Evolutionary conservation across 306 rosid genomes (phyloP).

Genomic region (Prinsepia uniflora): DNA sequence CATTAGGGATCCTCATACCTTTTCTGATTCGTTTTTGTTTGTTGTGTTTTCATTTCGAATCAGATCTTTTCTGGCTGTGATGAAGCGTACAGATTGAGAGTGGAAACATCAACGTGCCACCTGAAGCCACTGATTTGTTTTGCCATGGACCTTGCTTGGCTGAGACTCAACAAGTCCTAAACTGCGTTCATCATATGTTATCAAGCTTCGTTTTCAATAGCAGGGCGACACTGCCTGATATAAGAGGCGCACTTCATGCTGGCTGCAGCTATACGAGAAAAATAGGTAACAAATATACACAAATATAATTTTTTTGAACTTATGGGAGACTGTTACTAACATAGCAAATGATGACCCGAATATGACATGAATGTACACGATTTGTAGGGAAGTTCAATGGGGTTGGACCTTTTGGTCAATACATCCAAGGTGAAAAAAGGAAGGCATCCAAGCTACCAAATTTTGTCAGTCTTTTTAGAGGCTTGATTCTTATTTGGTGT

Average conservation of each 20-base stretch:
- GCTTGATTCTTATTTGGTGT: constrained; percentile 7
- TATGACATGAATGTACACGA: neutral
- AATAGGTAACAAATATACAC: constrained; percentile 38
- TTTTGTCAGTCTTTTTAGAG: constrained; percentile 15
- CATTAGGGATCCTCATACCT: neutral
- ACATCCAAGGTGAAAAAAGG: constrained; percentile 39
- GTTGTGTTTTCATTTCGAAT: constrained; percentile 3
- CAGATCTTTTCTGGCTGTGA: constrained; percentile 56
- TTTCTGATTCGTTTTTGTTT: neutral
- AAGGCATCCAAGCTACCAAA: constrained; percentile 24
- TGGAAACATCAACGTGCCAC: constrained; percentile 54
- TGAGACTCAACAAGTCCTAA: constrained; percentile 60
- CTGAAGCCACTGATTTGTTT: constrained; percentile 47
- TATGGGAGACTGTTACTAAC: too few relatives aligned
- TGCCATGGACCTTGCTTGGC: constrained; percentile 63
- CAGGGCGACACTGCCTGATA: constrained; percentile 44
- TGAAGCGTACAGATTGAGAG: constrained; percentile 63
- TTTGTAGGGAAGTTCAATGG: constrained; percentile 51
- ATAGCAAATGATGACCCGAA: neutral
- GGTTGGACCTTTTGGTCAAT: constrained; percentile 36
- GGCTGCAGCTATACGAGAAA: constrained; percentile 54
- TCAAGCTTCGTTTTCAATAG: constrained; percentile 58
- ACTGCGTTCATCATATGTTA: constrained; percentile 49
- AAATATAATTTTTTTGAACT: neutral
- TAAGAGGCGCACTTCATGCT: constrained; percentile 47